Percentiles rank a stretch among this genome's conserved stretches.
phyloP scores from a whole-genome alignment of 306 rosid genomes.

The Vigna reflexopilosa region DNA sequence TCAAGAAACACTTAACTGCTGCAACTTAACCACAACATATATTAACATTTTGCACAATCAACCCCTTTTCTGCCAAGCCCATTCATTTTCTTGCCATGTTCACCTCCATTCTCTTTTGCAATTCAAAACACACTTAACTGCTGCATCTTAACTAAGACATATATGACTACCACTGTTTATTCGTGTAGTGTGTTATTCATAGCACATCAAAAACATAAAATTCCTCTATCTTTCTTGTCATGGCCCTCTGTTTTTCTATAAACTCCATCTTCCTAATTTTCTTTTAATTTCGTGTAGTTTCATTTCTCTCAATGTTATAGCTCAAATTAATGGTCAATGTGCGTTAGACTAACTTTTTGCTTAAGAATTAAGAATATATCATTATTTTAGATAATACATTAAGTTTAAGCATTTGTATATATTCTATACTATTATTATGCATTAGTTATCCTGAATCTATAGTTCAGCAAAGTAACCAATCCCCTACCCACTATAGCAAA shows the following conservation, averaged over 20 bases:
- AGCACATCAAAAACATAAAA: neutral
- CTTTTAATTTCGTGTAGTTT: neutral
- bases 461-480: neutral
- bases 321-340: neutral
- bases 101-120: slow-evolving; percentile 23
- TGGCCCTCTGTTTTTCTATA: neutral
- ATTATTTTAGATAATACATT: neutral
- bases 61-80: neutral
- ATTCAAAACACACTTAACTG: slow-evolving; percentile 11
- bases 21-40: slow-evolving; percentile 6
- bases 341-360: neutral
- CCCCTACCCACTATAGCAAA: neutral
- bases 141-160: slow-evolving; percentile 12
- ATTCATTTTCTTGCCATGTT: neutral
- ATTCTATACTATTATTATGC: neutral
- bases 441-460: neutral
- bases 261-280: neutral
- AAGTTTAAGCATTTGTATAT: neutral
- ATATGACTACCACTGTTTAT: neutral
- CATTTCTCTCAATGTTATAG: neutral
- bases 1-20: slow-evolving; percentile 9
- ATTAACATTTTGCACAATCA: neutral
- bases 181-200: neutral
- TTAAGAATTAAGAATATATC: neutral
- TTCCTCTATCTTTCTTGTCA: neutral